phyloP scores from a whole-genome alignment of 208 protist species.

The Trypanosoma congolense region DNA sequence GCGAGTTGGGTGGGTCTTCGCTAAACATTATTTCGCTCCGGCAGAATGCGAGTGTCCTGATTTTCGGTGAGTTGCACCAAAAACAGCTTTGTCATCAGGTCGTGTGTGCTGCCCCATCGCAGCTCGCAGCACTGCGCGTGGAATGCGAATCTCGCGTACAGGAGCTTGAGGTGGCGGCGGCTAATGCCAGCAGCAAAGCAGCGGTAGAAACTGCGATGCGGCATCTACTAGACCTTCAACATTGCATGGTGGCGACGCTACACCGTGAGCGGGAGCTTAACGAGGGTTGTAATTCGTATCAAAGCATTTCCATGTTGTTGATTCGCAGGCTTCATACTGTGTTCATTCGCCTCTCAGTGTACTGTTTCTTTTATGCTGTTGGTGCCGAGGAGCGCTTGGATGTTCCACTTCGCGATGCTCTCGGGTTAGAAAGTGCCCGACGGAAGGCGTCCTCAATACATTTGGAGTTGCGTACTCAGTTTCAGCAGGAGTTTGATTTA shows the following conservation, averaged over 20 bases:
- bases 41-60: conserved; percentile 23
- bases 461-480: conserved; percentile 20
- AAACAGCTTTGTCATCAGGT: conserved; percentile 29
- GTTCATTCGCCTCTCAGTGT: conserved; percentile 21
- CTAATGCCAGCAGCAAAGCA: conserved; percentile 6
- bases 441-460: conserved; percentile 16
- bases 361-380: conserved; percentile 11
- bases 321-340: conserved; percentile 36
- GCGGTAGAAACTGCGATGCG: conserved; percentile 18
- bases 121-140: conserved; percentile 40
- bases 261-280: conserved; percentile 41
- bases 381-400: conserved; percentile 15
- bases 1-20: conserved; percentile 30
- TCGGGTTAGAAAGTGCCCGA: conserved; percentile 33
- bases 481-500: conserved; percentile 33
- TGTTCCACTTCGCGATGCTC: conserved; percentile 30
- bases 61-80: conserved; percentile 15
- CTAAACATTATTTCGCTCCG: conserved; percentile 47
- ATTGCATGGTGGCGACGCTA: conserved; percentile 48
- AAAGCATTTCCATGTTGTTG: conserved; percentile 33
- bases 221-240: conserved; percentile 36
- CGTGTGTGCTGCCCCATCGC: conserved; percentile 30
- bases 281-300: conserved; percentile 22
- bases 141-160: conserved; percentile 27
- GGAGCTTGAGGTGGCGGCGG: conserved; percentile 7